Base-by-base conservation (phyloP, 805 yeast species). In the Candida dendrica region DNA sequence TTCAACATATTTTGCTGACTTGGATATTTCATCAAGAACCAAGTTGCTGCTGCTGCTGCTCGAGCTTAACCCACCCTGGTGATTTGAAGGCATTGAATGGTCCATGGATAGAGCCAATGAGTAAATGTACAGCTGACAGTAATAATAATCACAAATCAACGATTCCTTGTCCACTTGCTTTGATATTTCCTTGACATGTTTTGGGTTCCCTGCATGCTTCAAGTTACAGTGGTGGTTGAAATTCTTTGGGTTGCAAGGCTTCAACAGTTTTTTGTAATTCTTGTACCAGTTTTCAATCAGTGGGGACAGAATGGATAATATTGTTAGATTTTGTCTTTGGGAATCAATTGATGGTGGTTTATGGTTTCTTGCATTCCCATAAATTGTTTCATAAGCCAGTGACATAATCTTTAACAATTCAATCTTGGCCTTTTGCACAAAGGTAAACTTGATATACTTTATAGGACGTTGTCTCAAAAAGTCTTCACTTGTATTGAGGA, bases 351-450 rank as follows among this genome's bases (percentile, higher is more conserved):
- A 73, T 72, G 53, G 49, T 73, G 79, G 3, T 79, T 77, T 34
- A 14, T n/a, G n/a, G n/a, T n/a, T 19, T 47, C 74, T 77, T 38
- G 73, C 76, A 42, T 34, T 37, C 16, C 83, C 81, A 58, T 90
- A 90, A 16, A 90, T 67, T 2, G 91, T 78, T 51, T 87, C 95
- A 58, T 86, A 88, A 32, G 93, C 95, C 39, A 89, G 66, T 1
- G 90, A 77, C 63, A 84, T 76, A 48, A 90, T 84, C 55, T 84
- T 84, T 29, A 88, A 63, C 32, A 90, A 62, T 53, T 87, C 96
- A 27, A 90, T 68, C 48, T 84, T 84, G 2, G 96, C 96, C 51
- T 74, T 74, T 52, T 88, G 95, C 20, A 70, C 60, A 10, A 57
- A 55, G 0, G 87, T 74, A 50, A 89, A 84, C 37, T 68, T 70